Base-by-base conservation (phyloP, 1,284 basidiomycete genomes). In the Ganoderma resinaceum region DNA sequence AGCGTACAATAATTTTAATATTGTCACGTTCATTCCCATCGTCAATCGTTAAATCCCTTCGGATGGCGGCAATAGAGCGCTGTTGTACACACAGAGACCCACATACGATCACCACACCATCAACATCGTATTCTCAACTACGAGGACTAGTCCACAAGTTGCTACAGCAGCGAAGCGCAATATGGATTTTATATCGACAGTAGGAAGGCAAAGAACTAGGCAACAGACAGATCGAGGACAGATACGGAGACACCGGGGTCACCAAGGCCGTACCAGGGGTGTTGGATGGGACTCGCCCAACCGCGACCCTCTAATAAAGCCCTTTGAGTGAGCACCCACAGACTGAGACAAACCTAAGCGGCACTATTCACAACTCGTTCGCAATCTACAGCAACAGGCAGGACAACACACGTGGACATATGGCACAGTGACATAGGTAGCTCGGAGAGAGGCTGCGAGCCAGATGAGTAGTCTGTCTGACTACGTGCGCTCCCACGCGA, bases 1-100 rank as follows among this genome's bases (percentile, higher is more conserved):
- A 70, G 62, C 66, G 42, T 69, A 65, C 69, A 71, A 71, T 73
- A 73, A 70, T 72, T 35, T 49, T 53, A 31, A 53, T 62, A 65
- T 58, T 65, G 59, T 63, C 31, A 29, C 60, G 59, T 65, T 61
- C 66, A 16, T 64, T 52, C 20, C 23, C 18, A 33, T 18, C 52
- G 33, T 55, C 31, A 33, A 33, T 33, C 7, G 52, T 31, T 33
- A 33, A 5, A 38, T 38, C 37, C 52, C 18, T 16, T 33, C 16
- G 29, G 52, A 31, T 35, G 26, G 29, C 29, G 14, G 14, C 14
- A 6, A 31, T 55, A 33, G 26, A 31, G 52, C 29, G 52, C 29
- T 31, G 52, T 42, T 33, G 52, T 16, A 12, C 55, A 58, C 55
- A 58, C 55, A n/a, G 18, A n/a, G 23, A 16, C 18, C 55, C 33